Evolutionary conservation across 306 rosid genomes (phyloP), one percentile per base, ranked within the genome.

Genomic region (Canavalia gladiata): DNA sequence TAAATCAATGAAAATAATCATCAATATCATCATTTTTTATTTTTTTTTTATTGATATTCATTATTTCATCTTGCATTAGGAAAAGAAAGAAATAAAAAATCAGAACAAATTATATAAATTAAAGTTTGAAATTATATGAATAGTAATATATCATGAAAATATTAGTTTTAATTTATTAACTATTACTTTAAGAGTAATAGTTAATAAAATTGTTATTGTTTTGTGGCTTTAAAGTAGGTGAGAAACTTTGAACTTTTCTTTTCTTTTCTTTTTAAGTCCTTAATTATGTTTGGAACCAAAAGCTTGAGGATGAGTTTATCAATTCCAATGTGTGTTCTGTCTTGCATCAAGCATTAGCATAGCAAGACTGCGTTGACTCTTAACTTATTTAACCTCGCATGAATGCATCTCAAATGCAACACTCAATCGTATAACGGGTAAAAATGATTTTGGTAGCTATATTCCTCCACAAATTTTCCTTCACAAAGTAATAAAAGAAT

Each of bases 341-440:
- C 13, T 52, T 42, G 55, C 74, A 66, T 42, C 29, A 42, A 72
- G 57, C 68, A 64, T 33, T 28, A 55, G 60, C 58, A 63, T 18
- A 37, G 41, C 2, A 2, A 33, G 57, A 72, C 11, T 62, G 45
- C 0, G 6, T 35, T 81, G 71, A 41, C 71, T 65, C 25, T 43
- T 65, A 0, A 30, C 52, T 12, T 41, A 49, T 63, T 25, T 63
- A n/a, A 72, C 49, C 33, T 49, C 8, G 4, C 41, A 37, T 18
- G 25, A 18, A 18, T 18, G 41, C 12, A 7, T 4, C 51, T 58
- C 63, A 59, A 45, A 6, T 10, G 72, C 65, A 11, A 8, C 62
- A 37, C 35, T 37, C 46, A 25, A 33, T 51, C 42, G 46, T 8
- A 43, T 47, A 37, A 79, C 29, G 6, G 43, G 34, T 29, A 28